Base-by-base conservation (phyloP, 176 grass and related monocot species). In the Ensete ventricosum region DNA sequence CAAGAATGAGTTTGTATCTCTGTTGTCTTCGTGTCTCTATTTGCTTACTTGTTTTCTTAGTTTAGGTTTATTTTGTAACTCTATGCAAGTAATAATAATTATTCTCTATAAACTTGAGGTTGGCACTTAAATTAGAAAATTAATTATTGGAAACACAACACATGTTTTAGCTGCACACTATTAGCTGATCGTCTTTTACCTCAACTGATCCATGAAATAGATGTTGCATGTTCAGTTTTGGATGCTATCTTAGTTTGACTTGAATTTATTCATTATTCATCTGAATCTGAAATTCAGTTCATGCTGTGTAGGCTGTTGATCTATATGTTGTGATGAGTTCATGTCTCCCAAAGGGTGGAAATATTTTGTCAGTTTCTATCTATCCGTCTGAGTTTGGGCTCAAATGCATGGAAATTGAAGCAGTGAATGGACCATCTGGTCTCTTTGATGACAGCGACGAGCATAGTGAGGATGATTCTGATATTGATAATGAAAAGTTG, bases 331-430 rank as follows among this genome's bases (percentile, higher is more conserved):
- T 93, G 67, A 93, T 97, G 90, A 90, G 64, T 81, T 90, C 88
- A 60, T 90, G 81, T 59, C 57, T 88, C 19, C 90, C 88, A 50
- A 90, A 90, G 76, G 90, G 82, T 64, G 93, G 93, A 12, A 82
- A 77, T 25, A 74, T 92, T 86, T 73, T 79, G 64, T 86, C 87
- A 26, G 90, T 97, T 3, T 76, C 84, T 25, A 54, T 97, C 50
- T 97, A 93, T 88, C 90, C 88, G 67, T 90, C 87, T 74, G 90
- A 97, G 78, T 97, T 93, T 83, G 93, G 90, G 64, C 60, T 97
- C 19, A 78, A 97, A 48, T 92, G 85, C 79, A 87, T 93, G 85
- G 86, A 90, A 71, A 90, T 87, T 81, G 93, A 97, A 81, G 66
- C 81, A 75, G 85, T 79, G 66, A 74, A 84, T 53, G 93, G 93